phyloP scores from a whole-genome alignment of 257 asterid species.

The Solanum paucissectum region DNA sequence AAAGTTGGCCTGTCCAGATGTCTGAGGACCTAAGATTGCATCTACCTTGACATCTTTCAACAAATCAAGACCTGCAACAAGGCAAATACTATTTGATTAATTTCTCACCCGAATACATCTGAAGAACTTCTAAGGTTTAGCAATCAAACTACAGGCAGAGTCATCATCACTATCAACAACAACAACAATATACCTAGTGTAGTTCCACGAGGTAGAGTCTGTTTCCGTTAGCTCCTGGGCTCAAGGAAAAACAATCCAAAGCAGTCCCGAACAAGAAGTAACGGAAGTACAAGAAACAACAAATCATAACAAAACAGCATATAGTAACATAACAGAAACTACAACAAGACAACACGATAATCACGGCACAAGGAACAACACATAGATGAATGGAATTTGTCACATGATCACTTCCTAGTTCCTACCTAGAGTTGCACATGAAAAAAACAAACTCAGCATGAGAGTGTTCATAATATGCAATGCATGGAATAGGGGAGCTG shows the following conservation, averaged over 20 bases:
- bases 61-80: conserved; percentile 27
- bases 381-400: neutral
- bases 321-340: neutral
- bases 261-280: neutral
- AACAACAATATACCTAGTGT: neutral
- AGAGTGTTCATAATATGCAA: neutral
- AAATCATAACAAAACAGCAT: neutral
- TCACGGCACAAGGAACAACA: neutral
- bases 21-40: conserved; percentile 30
- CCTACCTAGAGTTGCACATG: neutral
- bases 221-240: neutral
- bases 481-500: neutral
- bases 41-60: conserved; percentile 23
- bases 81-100: neutral
- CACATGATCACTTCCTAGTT: neutral
- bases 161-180: neutral
- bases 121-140: neutral
- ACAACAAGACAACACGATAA: neutral
- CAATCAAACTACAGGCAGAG: neutral
- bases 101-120: neutral
- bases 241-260: neutral
- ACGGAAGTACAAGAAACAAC: neutral
- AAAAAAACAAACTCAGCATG: neutral
- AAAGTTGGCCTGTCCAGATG: conserved; percentile 14
- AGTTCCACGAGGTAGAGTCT: neutral